Evolutionary conservation across 345 rosid genomes (phyloP).

Genomic region (Alliaria petiolata): DNA sequence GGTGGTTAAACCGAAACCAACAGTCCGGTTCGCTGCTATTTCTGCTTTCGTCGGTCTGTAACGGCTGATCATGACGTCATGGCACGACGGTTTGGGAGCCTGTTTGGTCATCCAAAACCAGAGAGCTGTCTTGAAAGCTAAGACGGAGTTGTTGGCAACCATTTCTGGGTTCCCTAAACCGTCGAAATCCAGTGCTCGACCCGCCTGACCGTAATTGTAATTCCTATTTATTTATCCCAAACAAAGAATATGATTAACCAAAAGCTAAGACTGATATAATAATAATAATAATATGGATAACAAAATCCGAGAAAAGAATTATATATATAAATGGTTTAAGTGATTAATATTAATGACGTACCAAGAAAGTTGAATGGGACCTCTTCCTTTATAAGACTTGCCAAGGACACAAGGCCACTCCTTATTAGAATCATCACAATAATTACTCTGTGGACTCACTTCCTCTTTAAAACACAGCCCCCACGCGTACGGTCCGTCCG

Average conservation of each 20-base stretch:
- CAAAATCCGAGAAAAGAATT: no score
- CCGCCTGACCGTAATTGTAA: conserved; percentile 55
- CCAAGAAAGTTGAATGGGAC: conserved; percentile 59
- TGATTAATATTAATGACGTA: conserved; percentile 21
- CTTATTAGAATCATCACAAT: conserved; percentile 36
- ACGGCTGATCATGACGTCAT: conserved; percentile 43
- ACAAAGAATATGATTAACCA: not conserved
- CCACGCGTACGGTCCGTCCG: conserved; percentile 69
- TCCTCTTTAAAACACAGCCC: conserved; percentile 57
- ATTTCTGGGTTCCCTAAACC: conserved; percentile 46
- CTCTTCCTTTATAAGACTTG: conserved; percentile 54
- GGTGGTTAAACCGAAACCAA: conserved; percentile 52
- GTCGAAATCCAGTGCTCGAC: conserved; percentile 38
- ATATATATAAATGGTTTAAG: not conserved
- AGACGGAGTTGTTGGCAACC: conserved; percentile 42
- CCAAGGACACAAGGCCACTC: conserved; percentile 52
- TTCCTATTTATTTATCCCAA: conserved; percentile 37
- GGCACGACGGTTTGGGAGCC: conserved; percentile 61
- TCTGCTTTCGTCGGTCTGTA: conserved; percentile 44
- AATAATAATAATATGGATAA: no score
- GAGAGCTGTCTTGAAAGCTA: conserved; percentile 65
- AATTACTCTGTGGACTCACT: conserved; percentile 39
- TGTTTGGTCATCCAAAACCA: conserved; percentile 80
- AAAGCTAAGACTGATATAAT: not conserved
- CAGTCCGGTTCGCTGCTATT: conserved; percentile 37